Conservation (phyloP, 352 stramenopile species). For the Globisporangium heterothallicum region DNA sequence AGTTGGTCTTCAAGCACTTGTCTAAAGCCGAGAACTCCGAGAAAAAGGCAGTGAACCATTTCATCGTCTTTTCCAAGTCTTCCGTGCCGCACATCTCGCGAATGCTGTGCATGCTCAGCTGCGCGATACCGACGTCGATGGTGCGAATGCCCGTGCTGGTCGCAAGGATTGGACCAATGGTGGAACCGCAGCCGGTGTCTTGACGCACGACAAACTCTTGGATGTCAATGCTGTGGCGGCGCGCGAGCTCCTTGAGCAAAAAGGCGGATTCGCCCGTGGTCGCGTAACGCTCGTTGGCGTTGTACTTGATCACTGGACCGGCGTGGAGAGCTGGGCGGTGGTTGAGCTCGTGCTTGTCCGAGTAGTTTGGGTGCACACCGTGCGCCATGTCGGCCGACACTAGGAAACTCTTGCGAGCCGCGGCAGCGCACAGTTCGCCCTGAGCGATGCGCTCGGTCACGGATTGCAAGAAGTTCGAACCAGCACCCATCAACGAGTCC, state of each 20-base stretch:
- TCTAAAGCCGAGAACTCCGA: slow-evolving; percentile 89
- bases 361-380: slow-evolving; percentile 97
- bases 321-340: slow-evolving; percentile 90
- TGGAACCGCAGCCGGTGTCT: slow-evolving; percentile 95
- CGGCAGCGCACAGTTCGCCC: slow-evolving; percentile 44
- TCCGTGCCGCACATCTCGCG: slow-evolving; percentile 93
- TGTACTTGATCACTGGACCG: slow-evolving; percentile 99
- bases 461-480: slow-evolving; percentile 74
- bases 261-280: slow-evolving; percentile 92
- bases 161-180: slow-evolving; percentile 96
- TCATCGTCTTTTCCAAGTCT: slow-evolving; percentile 74
- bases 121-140: slow-evolving; percentile 95
- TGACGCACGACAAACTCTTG: slow-evolving; percentile 97
- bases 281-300: slow-evolving; percentile 97
- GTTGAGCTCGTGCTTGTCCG: slow-evolving; percentile 92
- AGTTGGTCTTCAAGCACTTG: slow-evolving; percentile 73
- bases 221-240: slow-evolving; percentile 77
- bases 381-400: slow-evolving; percentile 97
- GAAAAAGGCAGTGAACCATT: slow-evolving; percentile 93
- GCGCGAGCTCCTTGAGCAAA: slow-evolving; percentile 89
- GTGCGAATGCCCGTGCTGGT: slow-evolving; percentile 93
- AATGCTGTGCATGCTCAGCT: slow-evolving; percentile 98
- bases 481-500: slow-evolving; percentile 79
- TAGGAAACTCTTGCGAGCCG: slow-evolving; percentile 66
- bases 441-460: slow-evolving; percentile 56